Base-by-base conservation (phyloP, 2,329 filamentous ascomycete species). In the Epichloe hybrida region DNA sequence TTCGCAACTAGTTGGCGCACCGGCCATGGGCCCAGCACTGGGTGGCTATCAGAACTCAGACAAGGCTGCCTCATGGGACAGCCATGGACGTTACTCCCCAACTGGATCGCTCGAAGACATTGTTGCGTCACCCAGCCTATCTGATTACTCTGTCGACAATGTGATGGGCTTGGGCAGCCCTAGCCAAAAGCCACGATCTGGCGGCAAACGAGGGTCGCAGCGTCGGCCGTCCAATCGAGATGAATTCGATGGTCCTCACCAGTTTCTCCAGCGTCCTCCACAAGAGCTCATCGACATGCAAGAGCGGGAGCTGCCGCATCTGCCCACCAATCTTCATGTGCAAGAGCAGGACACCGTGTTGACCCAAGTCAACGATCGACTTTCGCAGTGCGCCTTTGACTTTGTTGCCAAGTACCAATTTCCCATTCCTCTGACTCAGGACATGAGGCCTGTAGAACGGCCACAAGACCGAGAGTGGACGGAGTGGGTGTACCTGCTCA, bases 381-480 rank as follows among this genome's bases (percentile, higher is more conserved):
- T 94, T 44, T 89, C 87, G 23, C 84, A 86, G 66, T 93, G 87
- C 65, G 88, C 87, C 35, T 94, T 85, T 73, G 86, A 94, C 69
- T 94, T 94, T 67, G 83, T 94, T 60, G 88, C 88, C 59, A 89
- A 88, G 68, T 93, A 93, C 65, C 87, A 91, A 67, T 94, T 94
- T 64, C 88, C 88, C 12, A 89, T 94, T 58, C 88, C 88, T 11
- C 69, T 93, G 60, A 86, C 88, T 52, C 79, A 85, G 65, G 86
- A 91, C 65, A 89, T 89, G 78, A 79, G 86, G 58, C 83, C 84
- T 2, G 76, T 90, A 49, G 81, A 85, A 64, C 72, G 81, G 44
- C 81, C 86, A 35, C 81, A 83, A 61, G 86, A 90, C 67, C 77
- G 86, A 55, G 88, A 93, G 66, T 94, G 88, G 88, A 91, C 86